A percentile compares a stretch with the other conserved stretches of the same genome.
Evolutionary conservation across 441 rosid genomes (phyloP).

Genomic region (Omphalea diandra): DNA sequence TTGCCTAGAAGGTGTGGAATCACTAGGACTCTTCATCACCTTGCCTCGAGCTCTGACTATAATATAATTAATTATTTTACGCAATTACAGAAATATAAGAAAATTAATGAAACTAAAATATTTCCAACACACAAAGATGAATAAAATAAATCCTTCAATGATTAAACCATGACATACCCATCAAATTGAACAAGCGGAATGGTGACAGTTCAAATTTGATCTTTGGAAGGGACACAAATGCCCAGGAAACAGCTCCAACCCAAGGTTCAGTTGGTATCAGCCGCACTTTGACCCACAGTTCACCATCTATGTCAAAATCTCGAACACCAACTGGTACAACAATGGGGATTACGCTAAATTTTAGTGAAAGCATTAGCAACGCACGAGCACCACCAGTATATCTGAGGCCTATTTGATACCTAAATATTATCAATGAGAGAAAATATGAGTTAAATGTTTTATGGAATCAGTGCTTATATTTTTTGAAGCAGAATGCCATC

Average conservation of each 20-base stretch:
- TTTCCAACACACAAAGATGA: not conserved
- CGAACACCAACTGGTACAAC: conserved; percentile 87
- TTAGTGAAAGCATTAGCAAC: conserved; percentile 80
- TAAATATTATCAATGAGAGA: conserved; percentile 27
- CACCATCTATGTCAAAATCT: conserved; percentile 95
- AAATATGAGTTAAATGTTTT: conserved; percentile 16
- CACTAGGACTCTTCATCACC: too few species aligned
- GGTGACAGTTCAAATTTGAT: conserved; percentile 93
- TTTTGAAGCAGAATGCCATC: not conserved
- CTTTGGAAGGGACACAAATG: conserved; percentile 94
- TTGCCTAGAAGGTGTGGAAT: too few species aligned
- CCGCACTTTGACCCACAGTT: conserved; percentile 94
- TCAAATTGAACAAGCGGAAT: conserved; percentile 84
- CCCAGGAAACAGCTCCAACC: conserved; percentile 94
- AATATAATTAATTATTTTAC: not conserved
- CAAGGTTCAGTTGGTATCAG: conserved; percentile 88
- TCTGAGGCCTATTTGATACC: conserved; percentile 95
- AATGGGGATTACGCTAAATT: conserved; percentile 76
- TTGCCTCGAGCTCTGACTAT: too few species aligned
- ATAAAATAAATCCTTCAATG: conserved; percentile 12
- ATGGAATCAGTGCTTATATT: too few species aligned
- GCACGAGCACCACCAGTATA: conserved; percentile 95
- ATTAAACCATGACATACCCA: conserved; percentile 58
- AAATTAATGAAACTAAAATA: not conserved
- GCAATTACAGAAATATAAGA: not conserved